Conservation (phyloP, 2,329 filamentous ascomycete genomes). For the Grosmannia penicillata region DNA sequence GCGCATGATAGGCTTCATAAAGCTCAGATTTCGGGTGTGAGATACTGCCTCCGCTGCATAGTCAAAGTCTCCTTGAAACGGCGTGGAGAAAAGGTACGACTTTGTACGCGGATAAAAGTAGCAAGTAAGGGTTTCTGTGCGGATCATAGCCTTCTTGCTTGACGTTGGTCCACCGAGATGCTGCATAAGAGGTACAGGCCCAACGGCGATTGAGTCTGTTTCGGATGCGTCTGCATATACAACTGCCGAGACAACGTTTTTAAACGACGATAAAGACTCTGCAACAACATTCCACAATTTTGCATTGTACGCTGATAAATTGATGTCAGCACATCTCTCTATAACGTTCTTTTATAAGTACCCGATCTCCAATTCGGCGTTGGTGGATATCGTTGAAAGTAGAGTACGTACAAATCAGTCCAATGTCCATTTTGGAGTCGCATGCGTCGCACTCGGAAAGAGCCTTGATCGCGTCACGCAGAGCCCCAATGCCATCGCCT, state of each 20-base stretch:
- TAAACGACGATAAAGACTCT: not conserved
- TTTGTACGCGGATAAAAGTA: conserved; percentile 1
- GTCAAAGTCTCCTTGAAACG: conserved; percentile 4
- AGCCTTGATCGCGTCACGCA: conserved; percentile 5
- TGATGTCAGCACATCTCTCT: too few relatives aligned
- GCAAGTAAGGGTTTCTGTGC: not conserved
- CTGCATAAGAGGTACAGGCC: not conserved
- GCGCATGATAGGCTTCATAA: conserved; percentile 45
- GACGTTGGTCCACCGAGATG: conserved; percentile 2
- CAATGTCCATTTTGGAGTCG: conserved; percentile 20
- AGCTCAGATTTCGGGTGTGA: conserved; percentile 50
- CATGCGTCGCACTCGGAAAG: conserved; percentile 17
- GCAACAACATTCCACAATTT: conserved; percentile 12
- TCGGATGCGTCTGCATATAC: conserved; percentile 9
- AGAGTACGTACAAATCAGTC: conserved; percentile 18
- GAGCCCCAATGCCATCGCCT: conserved; percentile 19
- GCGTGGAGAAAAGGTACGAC: conserved; percentile 4
- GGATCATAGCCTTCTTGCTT: not conserved
- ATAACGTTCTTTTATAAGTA: not conserved
- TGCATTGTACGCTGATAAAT: conserved; percentile 11
- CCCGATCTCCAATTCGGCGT: not conserved
- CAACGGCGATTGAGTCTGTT: not conserved
- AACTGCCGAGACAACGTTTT: conserved; percentile 7
- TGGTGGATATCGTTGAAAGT: not conserved
- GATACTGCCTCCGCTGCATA: conserved; percentile 35